Percentiles rank a stretch among this genome's conserved stretches.
Evolutionary conservation across 371 early-diverging fungal genomes (phyloP).

Genomic region (Zychaea mexicana): DNA sequence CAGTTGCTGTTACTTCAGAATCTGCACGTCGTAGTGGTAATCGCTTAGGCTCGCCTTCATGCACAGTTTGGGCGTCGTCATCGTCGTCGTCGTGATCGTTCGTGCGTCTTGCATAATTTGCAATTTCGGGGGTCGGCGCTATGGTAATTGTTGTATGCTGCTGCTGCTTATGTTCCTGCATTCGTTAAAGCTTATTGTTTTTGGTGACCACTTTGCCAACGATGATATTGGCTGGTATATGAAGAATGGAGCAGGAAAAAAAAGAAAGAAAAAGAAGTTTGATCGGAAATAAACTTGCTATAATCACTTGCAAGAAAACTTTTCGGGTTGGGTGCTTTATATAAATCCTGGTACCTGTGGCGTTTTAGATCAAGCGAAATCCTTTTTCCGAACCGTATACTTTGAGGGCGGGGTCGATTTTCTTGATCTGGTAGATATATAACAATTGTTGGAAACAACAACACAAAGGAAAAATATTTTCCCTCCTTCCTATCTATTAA

Average conservation of each 20-base stretch:
- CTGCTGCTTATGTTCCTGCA: background rate
- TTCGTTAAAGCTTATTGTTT: too few relatives aligned
- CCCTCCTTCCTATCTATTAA: too few relatives aligned
- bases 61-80: background rate
- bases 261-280: background rate
- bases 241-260: background rate
- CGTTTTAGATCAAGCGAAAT: slow-evolving; percentile 4
- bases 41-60: background rate
- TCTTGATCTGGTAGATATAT: background rate
- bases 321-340: background rate
- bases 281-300: background rate
- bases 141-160: background rate
- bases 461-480: too few relatives aligned
- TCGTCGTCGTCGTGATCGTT: background rate
- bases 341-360: background rate
- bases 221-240: background rate
- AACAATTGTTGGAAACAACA: too few relatives aligned
- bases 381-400: background rate
- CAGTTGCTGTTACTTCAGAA: background rate
- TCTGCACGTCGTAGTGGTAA: background rate
- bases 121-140: background rate
- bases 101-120: background rate
- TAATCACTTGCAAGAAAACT: background rate
- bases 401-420: background rate
- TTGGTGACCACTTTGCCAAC: too few relatives aligned